Percentiles rank a stretch among this genome's conserved stretches.
Evolutionary conservation across 2,329 filamentous ascomycete species (phyloP).

Genomic region (Fusarium papillatum): DNA sequence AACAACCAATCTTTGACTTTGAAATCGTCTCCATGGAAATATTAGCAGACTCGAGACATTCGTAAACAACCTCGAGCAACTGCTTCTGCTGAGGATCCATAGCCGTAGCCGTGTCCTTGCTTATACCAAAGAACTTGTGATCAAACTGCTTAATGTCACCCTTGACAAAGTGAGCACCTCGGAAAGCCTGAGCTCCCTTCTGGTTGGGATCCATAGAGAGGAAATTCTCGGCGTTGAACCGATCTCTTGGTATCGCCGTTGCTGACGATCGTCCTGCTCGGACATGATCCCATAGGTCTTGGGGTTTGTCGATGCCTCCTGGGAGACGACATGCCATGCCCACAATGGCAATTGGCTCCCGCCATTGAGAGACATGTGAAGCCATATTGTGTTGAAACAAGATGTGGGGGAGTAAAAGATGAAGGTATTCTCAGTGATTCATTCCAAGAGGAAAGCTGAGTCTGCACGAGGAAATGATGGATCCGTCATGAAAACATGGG

Average conservation of each 20-base stretch:
- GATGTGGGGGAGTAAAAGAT: slow-evolving; percentile 3
- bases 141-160: slow-evolving; percentile 42
- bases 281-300: slow-evolving; percentile 42
- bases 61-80: slow-evolving; percentile 40
- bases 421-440: slow-evolving; percentile 6
- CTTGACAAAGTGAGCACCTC: slow-evolving; percentile 41
- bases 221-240: slow-evolving; percentile 42
- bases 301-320: slow-evolving; percentile 40
- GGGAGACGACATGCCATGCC: slow-evolving; percentile 42
- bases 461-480: neutral
- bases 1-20: slow-evolving; percentile 41
- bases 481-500: slow-evolving; percentile 1
- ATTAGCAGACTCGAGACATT: slow-evolving; percentile 41
- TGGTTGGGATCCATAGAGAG: slow-evolving; percentile 41
- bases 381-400: slow-evolving; percentile 25
- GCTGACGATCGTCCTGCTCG: slow-evolving; percentile 36
- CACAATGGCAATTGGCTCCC: slow-evolving; percentile 41
- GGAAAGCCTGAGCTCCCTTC: slow-evolving; percentile 38
- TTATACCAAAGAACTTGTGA: slow-evolving; percentile 44
- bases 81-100: slow-evolving; percentile 44
- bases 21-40: slow-evolving; percentile 40
- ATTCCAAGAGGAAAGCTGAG: slow-evolving; percentile 6
- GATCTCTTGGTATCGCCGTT: slow-evolving; percentile 39
- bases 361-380: slow-evolving; percentile 38
- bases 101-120: slow-evolving; percentile 41